Evolutionary conservation across 805 yeast genomes (phyloP), one percentile per base, ranked within the genome.

Genomic region (Candida maris): DNA sequence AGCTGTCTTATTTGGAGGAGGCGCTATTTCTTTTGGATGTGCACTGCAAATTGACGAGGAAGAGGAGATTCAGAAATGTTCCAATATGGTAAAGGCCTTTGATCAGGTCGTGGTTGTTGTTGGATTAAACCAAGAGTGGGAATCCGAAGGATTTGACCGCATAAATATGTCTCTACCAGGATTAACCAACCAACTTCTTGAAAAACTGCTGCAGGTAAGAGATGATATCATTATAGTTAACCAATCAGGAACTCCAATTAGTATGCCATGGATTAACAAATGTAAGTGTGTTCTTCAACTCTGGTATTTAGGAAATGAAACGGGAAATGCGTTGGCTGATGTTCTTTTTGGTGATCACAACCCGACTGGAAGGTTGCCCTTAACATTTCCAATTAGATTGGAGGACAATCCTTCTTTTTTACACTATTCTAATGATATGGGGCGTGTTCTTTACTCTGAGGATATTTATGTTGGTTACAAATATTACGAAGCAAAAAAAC

Each of bases 401-500:
- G 50, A 55, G 20, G 64, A 66, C 46, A 59, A 53, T 30, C 69
- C 68, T 9, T 46, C 68, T 3, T 66, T 45, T 49, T 46, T 65
- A 36, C 62, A 59, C 48, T 64, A 55, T 45, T 57, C 52, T 16
- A 51, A 61, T 16, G 52, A 52, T 32, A 55, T 52, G 37, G 68
- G 67, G 26, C 44, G 53, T 22, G 62, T 63, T 17, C 47, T 56
- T 37, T 68, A 68, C 42, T 73, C 73, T 24, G 73, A 69, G 45
- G 73, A 66, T 47, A 59, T 68, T 12, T 68, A 57, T 42, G 64
- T 67, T 22, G 73, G 73, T 5, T 68, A 69, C 55, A 54, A 66
- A 30, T 67, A 44, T 50, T 69, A 65, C 46, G 73, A 69, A 30
- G 61, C 59, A 46, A 48, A 52, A 28, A 54, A 61, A 25, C 44